Evolutionary conservation across 116 monocot genomes (phyloP).

Genomic region (Zostera marina): DNA sequence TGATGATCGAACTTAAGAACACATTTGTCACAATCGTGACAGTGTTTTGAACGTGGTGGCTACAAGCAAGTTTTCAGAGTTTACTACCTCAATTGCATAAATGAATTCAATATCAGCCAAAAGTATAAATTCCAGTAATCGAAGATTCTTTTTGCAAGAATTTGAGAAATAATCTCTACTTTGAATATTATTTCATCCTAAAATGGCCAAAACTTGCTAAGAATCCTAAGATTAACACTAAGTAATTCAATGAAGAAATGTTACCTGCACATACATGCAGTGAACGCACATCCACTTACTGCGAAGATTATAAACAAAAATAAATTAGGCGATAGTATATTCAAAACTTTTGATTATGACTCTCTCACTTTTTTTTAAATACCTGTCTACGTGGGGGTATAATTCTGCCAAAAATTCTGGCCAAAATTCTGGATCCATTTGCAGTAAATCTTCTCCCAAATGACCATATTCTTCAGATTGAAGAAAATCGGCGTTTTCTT

Average conservation of each 20-base stretch:
- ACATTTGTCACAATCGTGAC: slow-evolving; percentile 90
- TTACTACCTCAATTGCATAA: not conserved
- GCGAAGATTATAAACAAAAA: not conserved
- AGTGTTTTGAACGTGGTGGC: slow-evolving; percentile 92
- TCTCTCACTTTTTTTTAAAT: not conserved
- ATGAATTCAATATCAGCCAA: not conserved
- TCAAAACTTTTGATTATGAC: too few species aligned
- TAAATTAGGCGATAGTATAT: not conserved
- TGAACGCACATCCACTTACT: not conserved
- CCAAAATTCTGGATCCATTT: slow-evolving; percentile 38
- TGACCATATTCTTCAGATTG: slow-evolving; percentile 14
- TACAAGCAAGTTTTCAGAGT: slow-evolving; percentile 15
- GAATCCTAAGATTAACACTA: not conserved
- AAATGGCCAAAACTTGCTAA: not conserved
- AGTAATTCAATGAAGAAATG: not conserved
- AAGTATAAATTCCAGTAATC: not conserved
- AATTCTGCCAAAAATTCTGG: slow-evolving; percentile 52
- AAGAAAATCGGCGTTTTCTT: slow-evolving; percentile 22
- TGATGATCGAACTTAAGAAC: slow-evolving; percentile 96
- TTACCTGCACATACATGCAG: not conserved
- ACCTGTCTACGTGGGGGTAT: slow-evolving; percentile 70
- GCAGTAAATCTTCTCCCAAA: slow-evolving; percentile 18
- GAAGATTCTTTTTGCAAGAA: not conserved
- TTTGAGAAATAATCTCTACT: too few species aligned
- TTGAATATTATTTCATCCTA: too few species aligned